phyloP scores from a whole-genome alignment of 2,329 filamentous ascomycete species.

The Cyphellophora europaea region DNA sequence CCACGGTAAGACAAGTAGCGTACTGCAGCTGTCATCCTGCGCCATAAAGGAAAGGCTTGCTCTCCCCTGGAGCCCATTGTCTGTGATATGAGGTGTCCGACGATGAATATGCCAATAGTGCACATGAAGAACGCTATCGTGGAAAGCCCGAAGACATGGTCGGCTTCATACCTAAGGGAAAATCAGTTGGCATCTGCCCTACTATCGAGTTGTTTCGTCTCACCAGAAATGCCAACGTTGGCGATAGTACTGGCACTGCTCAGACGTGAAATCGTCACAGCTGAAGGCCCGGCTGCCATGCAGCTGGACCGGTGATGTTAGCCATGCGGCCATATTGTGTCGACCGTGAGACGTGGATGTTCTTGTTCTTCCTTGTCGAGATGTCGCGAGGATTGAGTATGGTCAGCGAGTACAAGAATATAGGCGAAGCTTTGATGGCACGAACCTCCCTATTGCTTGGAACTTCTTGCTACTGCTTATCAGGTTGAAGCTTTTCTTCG shows the following conservation, averaged over 20 bases:
- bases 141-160: slow-evolving; percentile 43
- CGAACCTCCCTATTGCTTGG: no score
- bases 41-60: slow-evolving; percentile 22
- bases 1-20: slow-evolving; percentile 35
- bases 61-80: slow-evolving; percentile 23
- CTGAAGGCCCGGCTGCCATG: slow-evolving; percentile 27
- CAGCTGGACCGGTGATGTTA: slow-evolving; percentile 32
- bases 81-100: slow-evolving; percentile 28
- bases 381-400: no score
- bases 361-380: no score
- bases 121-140: slow-evolving; percentile 46
- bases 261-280: slow-evolving; percentile 28
- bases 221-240: slow-evolving; percentile 43
- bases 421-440: no score
- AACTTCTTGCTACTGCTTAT: no score
- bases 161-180: slow-evolving; percentile 43
- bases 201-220: no score
- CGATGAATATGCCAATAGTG: slow-evolving; percentile 38
- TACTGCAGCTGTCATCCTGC: slow-evolving; percentile 24
- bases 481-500: no score
- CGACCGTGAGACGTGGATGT: slow-evolving; percentile 2
- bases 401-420: no score
- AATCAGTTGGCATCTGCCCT: no score
- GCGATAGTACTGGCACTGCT: slow-evolving; percentile 37
- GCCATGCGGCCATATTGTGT: slow-evolving; percentile 24